Conservation (phyloP, 768 basidiomycete species). For the Collybia sp. region DNA sequence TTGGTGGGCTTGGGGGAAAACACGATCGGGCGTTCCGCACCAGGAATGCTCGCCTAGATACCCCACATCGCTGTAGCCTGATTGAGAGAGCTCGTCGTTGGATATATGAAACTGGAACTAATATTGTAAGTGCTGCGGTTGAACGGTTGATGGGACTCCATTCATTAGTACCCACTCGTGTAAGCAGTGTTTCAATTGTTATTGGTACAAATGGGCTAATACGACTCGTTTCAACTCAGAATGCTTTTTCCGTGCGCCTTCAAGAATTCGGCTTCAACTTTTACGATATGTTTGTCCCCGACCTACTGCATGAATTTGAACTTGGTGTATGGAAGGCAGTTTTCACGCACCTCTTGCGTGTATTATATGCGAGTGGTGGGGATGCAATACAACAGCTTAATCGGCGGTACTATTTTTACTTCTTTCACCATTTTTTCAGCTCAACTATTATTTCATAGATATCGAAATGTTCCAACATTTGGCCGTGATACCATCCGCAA, state of each 20-base stretch:
- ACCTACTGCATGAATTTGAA: constrained; percentile 32
- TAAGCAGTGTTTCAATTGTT: constrained; percentile 8
- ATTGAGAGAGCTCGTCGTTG: constrained; percentile 13
- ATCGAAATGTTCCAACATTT: constrained; percentile 17
- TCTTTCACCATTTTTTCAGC: background rate
- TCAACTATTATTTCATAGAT: constrained; percentile 8
- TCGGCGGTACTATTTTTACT: constrained; percentile 11
- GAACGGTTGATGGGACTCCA: constrained; percentile 10
- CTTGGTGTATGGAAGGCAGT: constrained; percentile 28
- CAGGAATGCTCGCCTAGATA: constrained; percentile 4
- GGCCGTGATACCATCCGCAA: constrained; percentile 20
- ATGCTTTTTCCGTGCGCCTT: constrained; percentile 18
- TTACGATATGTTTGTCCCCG: constrained; percentile 18
- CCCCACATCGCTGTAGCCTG: background rate
- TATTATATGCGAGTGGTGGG: constrained; percentile 14
- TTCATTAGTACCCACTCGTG: constrained; percentile 18
- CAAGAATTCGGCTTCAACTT: constrained; percentile 15
- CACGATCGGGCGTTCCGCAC: background rate
- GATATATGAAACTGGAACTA: constrained; percentile 15
- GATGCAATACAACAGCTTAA: constrained; percentile 13
- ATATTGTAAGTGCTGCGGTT: constrained; percentile 12
- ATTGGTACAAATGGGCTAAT: background rate
- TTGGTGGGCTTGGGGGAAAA: constrained; percentile 3
- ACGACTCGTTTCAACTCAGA: constrained; percentile 12
- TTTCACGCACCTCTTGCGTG: constrained; percentile 24